Percentiles rank a stretch among this genome's conserved stretches.
Conservation (phyloP, 2,329 filamentous ascomycete genomes). For the Zymoseptoria tritici region DNA sequence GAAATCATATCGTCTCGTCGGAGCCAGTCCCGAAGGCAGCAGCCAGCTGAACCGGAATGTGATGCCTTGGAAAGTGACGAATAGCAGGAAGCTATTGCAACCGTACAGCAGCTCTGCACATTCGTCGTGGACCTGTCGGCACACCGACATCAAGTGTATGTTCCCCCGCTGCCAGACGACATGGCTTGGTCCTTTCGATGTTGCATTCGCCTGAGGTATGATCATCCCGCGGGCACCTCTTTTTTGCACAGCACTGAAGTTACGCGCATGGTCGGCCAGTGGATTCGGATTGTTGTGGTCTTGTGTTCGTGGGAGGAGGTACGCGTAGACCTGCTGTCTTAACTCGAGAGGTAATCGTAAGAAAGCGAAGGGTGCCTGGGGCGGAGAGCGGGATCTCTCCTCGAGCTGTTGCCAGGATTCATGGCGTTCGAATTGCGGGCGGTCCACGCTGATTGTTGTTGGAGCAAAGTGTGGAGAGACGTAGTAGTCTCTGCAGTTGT, state of each 20-base stretch:
- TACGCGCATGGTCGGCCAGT: slow-evolving; percentile 22
- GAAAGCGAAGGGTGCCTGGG: slow-evolving; percentile 25
- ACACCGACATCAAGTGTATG: slow-evolving; percentile 34
- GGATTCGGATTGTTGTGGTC: slow-evolving; percentile 20
- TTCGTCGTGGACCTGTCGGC: slow-evolving; percentile 39
- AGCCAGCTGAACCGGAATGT: slow-evolving; percentile 40
- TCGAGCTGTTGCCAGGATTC: slow-evolving; percentile 28
- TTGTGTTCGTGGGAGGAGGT: slow-evolving; percentile 36
- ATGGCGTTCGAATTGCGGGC: slow-evolving; percentile 16
- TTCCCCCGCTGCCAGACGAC: slow-evolving; percentile 39
- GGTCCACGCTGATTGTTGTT: slow-evolving; percentile 16
- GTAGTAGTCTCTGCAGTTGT: slow-evolving; percentile 33
- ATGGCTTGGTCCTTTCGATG: slow-evolving; percentile 8
- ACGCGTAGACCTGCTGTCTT: slow-evolving; percentile 35
- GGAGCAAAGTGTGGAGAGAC: slow-evolving; percentile 23
- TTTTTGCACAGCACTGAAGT: slow-evolving; percentile 27
- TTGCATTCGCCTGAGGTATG: slow-evolving; percentile 8
- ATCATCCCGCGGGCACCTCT: slow-evolving; percentile 21
- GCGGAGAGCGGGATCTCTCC: slow-evolving; percentile 25
- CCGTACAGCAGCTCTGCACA: slow-evolving; percentile 41
- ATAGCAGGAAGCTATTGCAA: slow-evolving; percentile 39
- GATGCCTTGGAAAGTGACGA: slow-evolving; percentile 38
- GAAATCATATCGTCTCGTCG: slow-evolving; percentile 34
- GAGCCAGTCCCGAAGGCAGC: slow-evolving; percentile 34
- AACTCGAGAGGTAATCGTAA: slow-evolving; percentile 39